phyloP scores from a whole-genome alignment of 805 yeast genomes.

The Pichia cabralensis region DNA sequence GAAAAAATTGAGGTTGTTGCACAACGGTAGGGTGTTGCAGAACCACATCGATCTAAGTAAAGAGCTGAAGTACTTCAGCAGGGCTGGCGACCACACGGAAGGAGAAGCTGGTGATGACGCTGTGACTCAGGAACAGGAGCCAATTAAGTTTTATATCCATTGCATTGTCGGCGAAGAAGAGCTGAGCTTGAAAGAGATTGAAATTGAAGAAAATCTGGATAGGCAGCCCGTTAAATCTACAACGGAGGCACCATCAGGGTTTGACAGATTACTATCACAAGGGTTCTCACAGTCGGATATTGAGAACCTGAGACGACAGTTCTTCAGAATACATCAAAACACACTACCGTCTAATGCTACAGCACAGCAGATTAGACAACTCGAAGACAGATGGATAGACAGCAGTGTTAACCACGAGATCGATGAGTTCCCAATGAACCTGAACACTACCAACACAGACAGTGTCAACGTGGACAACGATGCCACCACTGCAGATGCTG shows the following conservation, averaged over 20 bases:
- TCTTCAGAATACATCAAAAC: conserved; percentile 55
- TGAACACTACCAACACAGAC: too few relatives aligned
- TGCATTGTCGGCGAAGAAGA: conserved; percentile 64
- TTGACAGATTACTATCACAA: conserved; percentile 71
- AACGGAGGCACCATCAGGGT: conserved; percentile 67
- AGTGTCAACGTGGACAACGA: too few relatives aligned
- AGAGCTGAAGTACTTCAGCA: too few relatives aligned
- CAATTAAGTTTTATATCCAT: conserved; percentile 50
- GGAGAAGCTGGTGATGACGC: too few relatives aligned
- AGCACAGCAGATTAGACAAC: conserved; percentile 45
- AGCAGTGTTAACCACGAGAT: conserved; percentile 51
- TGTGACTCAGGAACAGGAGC: too few relatives aligned
- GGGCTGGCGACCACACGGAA: too few relatives aligned
- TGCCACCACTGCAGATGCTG: conserved; percentile 5
- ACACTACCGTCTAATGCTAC: conserved; percentile 29
- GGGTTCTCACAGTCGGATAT: conserved; percentile 80
- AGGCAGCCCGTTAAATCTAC: conserved; percentile 42
- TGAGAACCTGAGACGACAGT: conserved; percentile 61
- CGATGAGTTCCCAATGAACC: conserved; percentile 29
- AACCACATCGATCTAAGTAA: too few relatives aligned
- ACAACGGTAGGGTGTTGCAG: too few relatives aligned
- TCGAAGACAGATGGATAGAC: conserved; percentile 87
- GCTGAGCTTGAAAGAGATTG: conserved; percentile 46
- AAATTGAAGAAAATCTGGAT: conserved; percentile 57
- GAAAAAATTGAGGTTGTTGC: too few relatives aligned